Base-by-base conservation (phyloP, 768 basidiomycete species). In the Trametes meyenii region DNA sequence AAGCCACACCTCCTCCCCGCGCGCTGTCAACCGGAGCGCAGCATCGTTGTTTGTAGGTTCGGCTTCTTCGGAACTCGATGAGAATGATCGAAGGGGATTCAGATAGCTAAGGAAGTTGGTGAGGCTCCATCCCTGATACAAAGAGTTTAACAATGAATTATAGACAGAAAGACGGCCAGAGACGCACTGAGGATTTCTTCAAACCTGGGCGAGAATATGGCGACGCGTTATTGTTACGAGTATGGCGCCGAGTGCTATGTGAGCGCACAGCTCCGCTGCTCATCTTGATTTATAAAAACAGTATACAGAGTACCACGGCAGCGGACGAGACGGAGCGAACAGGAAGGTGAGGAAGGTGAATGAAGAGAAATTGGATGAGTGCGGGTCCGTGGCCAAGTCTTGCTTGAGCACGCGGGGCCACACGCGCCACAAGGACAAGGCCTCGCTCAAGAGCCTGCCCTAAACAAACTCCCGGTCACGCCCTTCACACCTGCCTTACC, bases 141-240 rank as follows among this genome's bases (percentile, higher is more conserved):
- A n/a, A 45, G 42, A 56, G 38, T 72, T 67, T 77, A 81, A 46
- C 56, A 42, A 12, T 65, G 72, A 49, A 72, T 63, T 55, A 51
- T 13, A 19, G 51, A 43, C 23, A 55, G 56, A n/a, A 56, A 58
- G 50, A 65, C 40, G 45, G 45, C 42, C 40, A 38, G n/a, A 66
- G 6, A 45, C 79, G 60, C 59, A 85, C 84, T 33, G 84, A 51
- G 35, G 58, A 78, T 81, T 85, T 83, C 76, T 62, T 68, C 42
- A 49, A 21, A n/a, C 40, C 33, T 24, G 74, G 75, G 26, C 87
- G 80, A 54, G 79, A 71, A 70, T 90, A 90, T 0, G 89, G 89
- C 2, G 79, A 80, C n/a, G 83, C 76, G 38, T 60, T 58, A 48
- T 60, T 56, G 43, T 63, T 57, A 35, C 67, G 64, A n/a, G 50